These are phyloP conservation scores for Daldinia caldariorum DNA, from an alignment of 495 filamentous ascomycete genomes.

Conservation along the genomic window DNA sequence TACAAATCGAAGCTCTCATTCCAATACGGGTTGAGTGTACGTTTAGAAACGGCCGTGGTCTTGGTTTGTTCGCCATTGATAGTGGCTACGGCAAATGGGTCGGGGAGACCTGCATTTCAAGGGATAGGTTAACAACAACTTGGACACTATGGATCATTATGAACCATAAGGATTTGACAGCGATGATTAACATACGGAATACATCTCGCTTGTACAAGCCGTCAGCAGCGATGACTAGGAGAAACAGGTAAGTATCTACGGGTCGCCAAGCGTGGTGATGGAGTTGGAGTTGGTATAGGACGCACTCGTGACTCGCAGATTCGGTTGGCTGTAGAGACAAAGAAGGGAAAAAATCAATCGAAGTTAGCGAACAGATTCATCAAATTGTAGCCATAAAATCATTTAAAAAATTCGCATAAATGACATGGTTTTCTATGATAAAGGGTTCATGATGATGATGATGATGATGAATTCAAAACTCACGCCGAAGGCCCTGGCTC, in stretches of 20 bases:
- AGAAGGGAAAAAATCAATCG: background rate
- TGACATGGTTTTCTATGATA: background rate
- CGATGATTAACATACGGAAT: conserved; percentile 73
- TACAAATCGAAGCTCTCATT: conserved; percentile 99
- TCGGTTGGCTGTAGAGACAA: conserved; percentile 59
- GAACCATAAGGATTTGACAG: too few relatives aligned
- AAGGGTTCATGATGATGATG: background rate
- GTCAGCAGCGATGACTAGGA: conserved; percentile 95
- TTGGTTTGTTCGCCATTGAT: conserved; percentile 96
- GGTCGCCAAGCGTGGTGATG: conserved; percentile 4
- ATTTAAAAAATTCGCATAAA: background rate
- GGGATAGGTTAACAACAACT: conserved; percentile 39
- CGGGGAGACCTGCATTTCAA: conserved; percentile 78
- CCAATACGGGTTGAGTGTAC: conserved; percentile 98
- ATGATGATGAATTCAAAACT: conserved; percentile 32
- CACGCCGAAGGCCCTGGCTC: conserved; percentile 47
- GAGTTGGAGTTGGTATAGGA: conserved; percentile 24
- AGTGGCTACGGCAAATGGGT: conserved; percentile 97
- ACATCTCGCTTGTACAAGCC: conserved; percentile 99
- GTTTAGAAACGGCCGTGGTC: conserved; percentile 94
- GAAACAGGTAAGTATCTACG: conserved; percentile 24
- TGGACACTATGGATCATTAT: conserved; percentile 23
- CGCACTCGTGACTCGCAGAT: conserved; percentile 73
- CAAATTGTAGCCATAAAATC: background rate
- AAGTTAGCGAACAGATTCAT: conserved; percentile 27